These are phyloP conservation scores for Taphrina deformans DNA, from an alignment of 1,139 yeast genomes.

Conservation along the genomic window DNA sequence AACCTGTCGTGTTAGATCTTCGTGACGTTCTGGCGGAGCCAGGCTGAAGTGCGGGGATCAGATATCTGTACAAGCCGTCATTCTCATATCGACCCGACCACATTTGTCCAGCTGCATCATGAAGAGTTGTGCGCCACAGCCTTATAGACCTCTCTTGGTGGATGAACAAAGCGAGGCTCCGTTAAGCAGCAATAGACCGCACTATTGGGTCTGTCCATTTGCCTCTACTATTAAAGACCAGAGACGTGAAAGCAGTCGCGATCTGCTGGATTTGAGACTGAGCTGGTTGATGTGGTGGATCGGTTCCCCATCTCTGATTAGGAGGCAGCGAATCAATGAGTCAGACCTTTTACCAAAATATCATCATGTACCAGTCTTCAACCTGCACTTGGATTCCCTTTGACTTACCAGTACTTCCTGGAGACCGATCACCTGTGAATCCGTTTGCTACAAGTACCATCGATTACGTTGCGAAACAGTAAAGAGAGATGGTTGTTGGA, in stretches of 20 bases:
- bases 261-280: constrained; percentile 14
- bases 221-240: constrained; percentile 8
- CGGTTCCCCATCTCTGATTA: not conserved
- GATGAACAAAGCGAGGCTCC: constrained; percentile 2
- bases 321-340: not conserved
- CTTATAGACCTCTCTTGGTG: constrained; percentile 8
- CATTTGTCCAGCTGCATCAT: not conserved
- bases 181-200: constrained; percentile 15
- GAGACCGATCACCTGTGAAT: no score
- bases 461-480: no score
- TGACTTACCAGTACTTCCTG: no score
- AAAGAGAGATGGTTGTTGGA: no score
- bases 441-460: no score
- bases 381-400: not conserved
- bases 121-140: constrained; percentile 6
- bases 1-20: not conserved
- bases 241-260: not conserved
- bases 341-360: constrained; percentile 20
- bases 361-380: not conserved
- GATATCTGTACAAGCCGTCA: constrained; percentile 10
- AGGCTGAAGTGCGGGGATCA: not conserved
- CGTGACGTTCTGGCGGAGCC: not conserved
- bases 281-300: constrained; percentile 1
- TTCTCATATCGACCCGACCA: not conserved
- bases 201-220: not conserved